Conservation (phyloP, 805 yeast species). For the Sugiyamaella smithiae region DNA sequence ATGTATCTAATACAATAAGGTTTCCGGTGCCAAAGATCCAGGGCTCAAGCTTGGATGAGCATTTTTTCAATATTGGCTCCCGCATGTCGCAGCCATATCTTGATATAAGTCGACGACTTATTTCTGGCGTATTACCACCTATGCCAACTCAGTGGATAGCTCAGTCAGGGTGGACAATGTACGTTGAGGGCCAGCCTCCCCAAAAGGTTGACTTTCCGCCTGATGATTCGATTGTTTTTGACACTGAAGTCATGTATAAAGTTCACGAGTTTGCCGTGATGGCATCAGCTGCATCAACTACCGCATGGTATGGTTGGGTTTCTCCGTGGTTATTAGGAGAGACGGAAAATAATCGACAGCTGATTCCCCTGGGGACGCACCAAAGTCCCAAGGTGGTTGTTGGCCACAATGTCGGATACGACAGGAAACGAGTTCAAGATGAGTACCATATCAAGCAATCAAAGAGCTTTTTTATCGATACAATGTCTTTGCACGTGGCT, state of each 20-base stretch:
- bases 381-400: constrained; percentile 56
- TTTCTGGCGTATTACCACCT: constrained; percentile 45
- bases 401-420: constrained; percentile 91
- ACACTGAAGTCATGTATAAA: constrained; percentile 83
- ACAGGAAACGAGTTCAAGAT: constrained; percentile 79
- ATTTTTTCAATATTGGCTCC: constrained; percentile 66
- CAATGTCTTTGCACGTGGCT: constrained; percentile 91
- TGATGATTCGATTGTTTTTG: constrained; percentile 76
- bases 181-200: constrained; percentile 55
- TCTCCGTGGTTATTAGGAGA: constrained; percentile 75
- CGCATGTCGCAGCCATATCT: constrained; percentile 59
- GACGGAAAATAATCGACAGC: constrained; percentile 46
- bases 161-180: constrained; percentile 78
- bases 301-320: constrained; percentile 94
- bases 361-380: constrained; percentile 69
- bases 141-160: constrained; percentile 47
- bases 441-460: constrained; percentile 71
- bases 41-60: constrained; percentile 76
- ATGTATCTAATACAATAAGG: constrained; percentile 48
- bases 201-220: constrained; percentile 60
- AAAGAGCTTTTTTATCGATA: constrained; percentile 79
- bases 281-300: constrained; percentile 72
- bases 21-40: constrained; percentile 65
- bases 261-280: constrained; percentile 69
- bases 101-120: constrained; percentile 47